These are phyloP conservation scores for Debaryomyces fabryi DNA, from an alignment of 1,139 yeast genomes.

Conservation along the genomic window DNA sequence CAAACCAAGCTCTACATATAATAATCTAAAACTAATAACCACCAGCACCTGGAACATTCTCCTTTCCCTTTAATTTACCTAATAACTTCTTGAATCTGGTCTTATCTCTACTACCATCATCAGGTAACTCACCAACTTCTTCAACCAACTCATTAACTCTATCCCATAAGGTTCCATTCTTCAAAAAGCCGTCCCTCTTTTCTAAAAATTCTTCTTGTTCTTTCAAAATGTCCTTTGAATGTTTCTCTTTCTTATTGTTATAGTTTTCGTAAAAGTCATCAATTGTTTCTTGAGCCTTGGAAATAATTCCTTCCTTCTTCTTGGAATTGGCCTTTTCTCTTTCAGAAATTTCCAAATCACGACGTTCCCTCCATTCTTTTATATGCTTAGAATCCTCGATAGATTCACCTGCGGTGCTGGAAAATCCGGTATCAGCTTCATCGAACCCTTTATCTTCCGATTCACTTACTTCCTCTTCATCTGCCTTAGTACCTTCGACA, in stretches of 20 bases:
- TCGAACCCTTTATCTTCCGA: slow-evolving; percentile 18
- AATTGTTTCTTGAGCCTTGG: slow-evolving; percentile 81
- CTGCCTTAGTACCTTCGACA: slow-evolving; percentile 36
- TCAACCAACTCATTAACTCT: slow-evolving; percentile 58
- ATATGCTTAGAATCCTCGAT: slow-evolving; percentile 55
- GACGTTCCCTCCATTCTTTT: slow-evolving; percentile 82
- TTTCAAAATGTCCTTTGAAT: slow-evolving; percentile 61
- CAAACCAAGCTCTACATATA: neutral
- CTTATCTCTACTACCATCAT: slow-evolving; percentile 61
- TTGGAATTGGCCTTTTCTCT: slow-evolving; percentile 75
- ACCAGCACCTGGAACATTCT: slow-evolving; percentile 67
- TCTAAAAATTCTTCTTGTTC: slow-evolving; percentile 74
- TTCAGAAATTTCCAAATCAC: slow-evolving; percentile 77
- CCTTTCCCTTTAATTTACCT: slow-evolving; percentile 66
- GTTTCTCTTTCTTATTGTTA: slow-evolving; percentile 79
- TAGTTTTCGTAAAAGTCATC: slow-evolving; percentile 95
- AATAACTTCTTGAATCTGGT: slow-evolving; percentile 70
- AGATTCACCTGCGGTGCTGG: slow-evolving; percentile 23
- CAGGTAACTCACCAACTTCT: slow-evolving; percentile 47
- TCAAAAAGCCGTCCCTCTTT: slow-evolving; percentile 78
- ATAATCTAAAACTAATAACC: slow-evolving; percentile 25
- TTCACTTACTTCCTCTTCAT: slow-evolving; percentile 17
- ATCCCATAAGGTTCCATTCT: slow-evolving; percentile 87
- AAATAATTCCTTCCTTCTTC: slow-evolving; percentile 68
- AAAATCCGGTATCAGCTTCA: slow-evolving; percentile 23